Conservation (phyloP, 1,284 basidiomycete genomes). For the Ceratobasidium sp. region DNA sequence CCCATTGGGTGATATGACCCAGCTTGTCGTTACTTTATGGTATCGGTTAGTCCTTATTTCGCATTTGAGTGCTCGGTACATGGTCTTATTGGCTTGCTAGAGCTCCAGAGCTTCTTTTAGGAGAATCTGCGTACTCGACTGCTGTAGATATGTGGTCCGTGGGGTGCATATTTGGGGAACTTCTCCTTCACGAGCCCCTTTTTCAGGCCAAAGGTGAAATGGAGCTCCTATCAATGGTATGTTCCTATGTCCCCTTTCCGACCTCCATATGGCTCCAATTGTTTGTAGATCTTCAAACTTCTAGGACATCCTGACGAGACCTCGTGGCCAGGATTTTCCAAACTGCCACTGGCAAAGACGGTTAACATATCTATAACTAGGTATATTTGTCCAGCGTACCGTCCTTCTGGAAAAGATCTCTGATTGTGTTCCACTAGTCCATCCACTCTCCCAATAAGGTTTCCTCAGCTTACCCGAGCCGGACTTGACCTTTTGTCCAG, state of each 20-base stretch:
- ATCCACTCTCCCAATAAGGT: constrained; percentile 67
- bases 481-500: constrained; percentile 88
- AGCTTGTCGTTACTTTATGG: constrained; percentile 99
- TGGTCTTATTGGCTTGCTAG: too few species aligned
- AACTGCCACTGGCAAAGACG: constrained; percentile 83
- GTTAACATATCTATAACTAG: constrained; percentile 77
- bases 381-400: constrained; percentile 71
- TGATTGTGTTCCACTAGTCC: constrained; percentile 55
- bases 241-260: too few species aligned
- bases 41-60: too few species aligned
- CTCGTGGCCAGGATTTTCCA: constrained; percentile 88
- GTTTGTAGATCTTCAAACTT: constrained; percentile 75
- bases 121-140: constrained; percentile 95
- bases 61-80: too few species aligned
- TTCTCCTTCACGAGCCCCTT: constrained; percentile 93
- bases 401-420: constrained; percentile 1
- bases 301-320: constrained; percentile 89
- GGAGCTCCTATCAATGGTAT: constrained; percentile 93
- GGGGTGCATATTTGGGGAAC: constrained; percentile 99
- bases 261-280: too few species aligned
- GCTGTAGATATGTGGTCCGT: constrained; percentile 99
- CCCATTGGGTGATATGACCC: constrained; percentile 94
- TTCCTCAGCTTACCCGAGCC: constrained; percentile 81
- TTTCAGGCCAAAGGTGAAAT: constrained; percentile 99
- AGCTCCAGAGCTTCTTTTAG: constrained; percentile 95